These are phyloP conservation scores for Phytophthora foliorum DNA, from an alignment of 352 stramenopile species.

Conservation along the genomic window DNA sequence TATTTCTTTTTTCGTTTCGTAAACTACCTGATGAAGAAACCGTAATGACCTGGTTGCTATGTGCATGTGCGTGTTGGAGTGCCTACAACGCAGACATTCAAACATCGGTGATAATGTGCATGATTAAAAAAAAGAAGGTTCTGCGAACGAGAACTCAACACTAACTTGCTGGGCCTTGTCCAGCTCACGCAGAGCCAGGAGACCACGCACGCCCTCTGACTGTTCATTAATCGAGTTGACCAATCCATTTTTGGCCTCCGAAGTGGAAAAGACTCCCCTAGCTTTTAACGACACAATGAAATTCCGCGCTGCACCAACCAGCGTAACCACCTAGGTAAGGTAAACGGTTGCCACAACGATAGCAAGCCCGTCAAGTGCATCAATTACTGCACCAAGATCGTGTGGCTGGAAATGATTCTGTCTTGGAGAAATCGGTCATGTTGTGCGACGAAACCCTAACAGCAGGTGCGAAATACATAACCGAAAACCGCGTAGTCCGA, in stretches of 20 bases:
- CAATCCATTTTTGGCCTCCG: slow-evolving; percentile 1
- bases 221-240: slow-evolving; percentile 16
- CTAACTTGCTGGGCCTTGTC: not conserved
- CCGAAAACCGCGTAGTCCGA: slow-evolving; percentile 16
- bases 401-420: slow-evolving; percentile 2
- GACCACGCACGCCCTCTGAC: slow-evolving; percentile 10
- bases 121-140: slow-evolving; percentile 11
- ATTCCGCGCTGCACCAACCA: slow-evolving; percentile 3
- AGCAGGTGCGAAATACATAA: slow-evolving; percentile 21
- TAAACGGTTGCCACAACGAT: not conserved
- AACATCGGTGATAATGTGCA: slow-evolving; percentile 15
- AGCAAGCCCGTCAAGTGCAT: slow-evolving; percentile 18
- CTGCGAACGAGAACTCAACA: slow-evolving; percentile 13
- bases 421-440: slow-evolving; percentile 17
- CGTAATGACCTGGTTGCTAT: not conserved
- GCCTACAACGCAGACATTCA: slow-evolving; percentile 2
- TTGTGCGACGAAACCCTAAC: slow-evolving; percentile 1
- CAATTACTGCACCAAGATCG: slow-evolving; percentile 4
- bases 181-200: not conserved
- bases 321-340: not conserved
- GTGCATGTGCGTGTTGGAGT: not conserved
- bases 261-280: not conserved
- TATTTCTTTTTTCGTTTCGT: slow-evolving; percentile 4
- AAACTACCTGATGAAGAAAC: not conserved
- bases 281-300: slow-evolving; percentile 15